Evolutionary conservation across 2,329 filamentous ascomycete genomes (phyloP), one percentile per base, ranked within the genome.

Genomic region (Venturia asperata): DNA sequence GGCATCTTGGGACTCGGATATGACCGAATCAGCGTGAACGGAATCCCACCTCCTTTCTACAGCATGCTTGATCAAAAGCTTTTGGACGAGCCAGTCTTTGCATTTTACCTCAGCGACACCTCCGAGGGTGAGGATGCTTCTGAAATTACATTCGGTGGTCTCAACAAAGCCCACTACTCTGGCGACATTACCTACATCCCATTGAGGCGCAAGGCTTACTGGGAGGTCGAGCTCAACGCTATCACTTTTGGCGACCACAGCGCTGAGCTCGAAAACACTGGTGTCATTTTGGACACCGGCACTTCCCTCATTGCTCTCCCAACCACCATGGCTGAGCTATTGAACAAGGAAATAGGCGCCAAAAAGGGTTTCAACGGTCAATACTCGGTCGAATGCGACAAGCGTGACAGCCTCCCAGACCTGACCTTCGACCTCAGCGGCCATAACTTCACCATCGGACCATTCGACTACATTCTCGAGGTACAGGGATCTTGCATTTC

Each of bases 321-420:
- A 72, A 89, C 85, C 71, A 88, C 90, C 73, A 85, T 97, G 70
- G 93, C 94, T 66, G 94, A 97, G 82, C 89, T 99, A 69, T 83
- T 99, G 67, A 99, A 99, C 85, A 88, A 90, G 80, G 88, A 97
- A 82, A 97, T 99, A 69, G 94, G 94, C 69, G 94, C 94, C 70
- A 97, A 95, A 87, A 99, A 97, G 87, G 86, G 89, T 68, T 99
- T 88, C 82, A 96, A 93, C 77, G 94, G 94, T 72, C 94, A 99
- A 82, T 99, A 97, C 84, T 90, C 87, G 17, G 82, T 99, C 68
- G 94, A 97, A 70, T 99, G 94, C 78, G 81, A 82, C 70, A 92
- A 90, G 82, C 90, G 91, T 72, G 84, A 89, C 75, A 83, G 81
- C 68, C 88, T 99, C 63, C 92, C 94, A 69, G 92, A 97, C 73